These are phyloP conservation scores for Physaria fendleri DNA, from an alignment of 345 rosid genomes.

Conservation along the genomic window DNA sequence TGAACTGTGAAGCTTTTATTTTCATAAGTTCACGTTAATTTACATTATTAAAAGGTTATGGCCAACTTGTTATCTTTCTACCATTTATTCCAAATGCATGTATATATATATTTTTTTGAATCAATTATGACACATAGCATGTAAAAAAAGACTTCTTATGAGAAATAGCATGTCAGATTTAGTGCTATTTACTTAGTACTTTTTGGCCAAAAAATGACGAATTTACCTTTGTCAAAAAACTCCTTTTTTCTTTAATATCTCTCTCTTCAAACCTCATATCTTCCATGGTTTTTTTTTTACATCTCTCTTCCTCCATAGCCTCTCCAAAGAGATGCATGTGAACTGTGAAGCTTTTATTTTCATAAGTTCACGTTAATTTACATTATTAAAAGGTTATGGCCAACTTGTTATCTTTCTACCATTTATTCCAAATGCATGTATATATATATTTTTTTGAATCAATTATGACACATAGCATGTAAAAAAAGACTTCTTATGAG, in stretches of 20 bases:
- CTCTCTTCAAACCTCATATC: too few relatives aligned
- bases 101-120: not conserved
- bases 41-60: conserved; percentile 1
- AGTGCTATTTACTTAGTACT: too few relatives aligned
- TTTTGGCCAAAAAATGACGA: too few relatives aligned
- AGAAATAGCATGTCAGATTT: too few relatives aligned
- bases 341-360: conserved; percentile 14
- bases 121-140: too few relatives aligned
- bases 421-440: conserved; percentile 19
- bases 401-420: conserved; percentile 24
- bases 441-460: not conserved
- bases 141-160: too few relatives aligned
- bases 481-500: too few relatives aligned
- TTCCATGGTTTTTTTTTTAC: too few relatives aligned
- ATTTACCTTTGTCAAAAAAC: too few relatives aligned
- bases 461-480: too few relatives aligned
- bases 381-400: conserved; percentile 4
- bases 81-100: conserved; percentile 20
- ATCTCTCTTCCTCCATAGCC: too few relatives aligned
- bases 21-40: conserved; percentile 22
- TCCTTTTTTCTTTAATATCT: too few relatives aligned
- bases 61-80: conserved; percentile 25
- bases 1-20: conserved; percentile 17
- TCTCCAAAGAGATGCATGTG: conserved; percentile 26
- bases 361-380: conserved; percentile 21